Base-by-base conservation (phyloP, 371 early-diverging fungal genomes). In the Sporodiniella umbellata region DNA sequence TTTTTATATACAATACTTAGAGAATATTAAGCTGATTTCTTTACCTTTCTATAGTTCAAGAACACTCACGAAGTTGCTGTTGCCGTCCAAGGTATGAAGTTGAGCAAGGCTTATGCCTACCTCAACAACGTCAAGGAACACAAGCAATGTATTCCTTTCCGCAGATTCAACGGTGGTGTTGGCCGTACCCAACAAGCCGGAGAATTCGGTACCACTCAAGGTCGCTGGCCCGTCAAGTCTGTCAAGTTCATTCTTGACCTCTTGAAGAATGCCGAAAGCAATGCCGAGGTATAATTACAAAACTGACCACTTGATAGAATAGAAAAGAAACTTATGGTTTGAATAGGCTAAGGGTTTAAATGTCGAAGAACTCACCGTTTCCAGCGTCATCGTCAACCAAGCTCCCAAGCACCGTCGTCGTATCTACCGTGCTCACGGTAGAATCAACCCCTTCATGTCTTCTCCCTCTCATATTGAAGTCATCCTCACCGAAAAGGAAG, bases 181-280 rank as follows among this genome's bases (percentile, higher is more conserved):
- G 99, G 99, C 60, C 95, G 99, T 63, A 91, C 93, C 61, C 90
- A 95, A 44, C 99, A 99, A 85, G 99, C 94, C 66, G 96, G 95
- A 85, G 90, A 86, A 54, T 94, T 90, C 80, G 87, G 88, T 60
- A 84, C 87, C 56, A 87, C 96, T 61, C 92, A 92, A 80, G 99
- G 92, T 68, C 95, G 99, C 78, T 99, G 99, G 99, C 99, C 99
- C 78, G 90, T 79, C 72, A 99, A 99, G 93, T 87, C 88, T 64
- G 90, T 85, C 79, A 88, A 94, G 86, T 94, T 92, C 72, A 74
- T 99, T 43, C 78, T 91, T 56, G 91, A 89, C 56, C 84, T 99
- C 51, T 84, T 99, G 69, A 90, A 96, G 88, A 99, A 99, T 82
- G 92, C 97, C 61, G 90, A 94, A 83, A 82, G 86, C 79, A 97